These are phyloP conservation scores for Microcos paniculata DNA, from an alignment of 345 rosid species.

Conservation along the genomic window DNA sequence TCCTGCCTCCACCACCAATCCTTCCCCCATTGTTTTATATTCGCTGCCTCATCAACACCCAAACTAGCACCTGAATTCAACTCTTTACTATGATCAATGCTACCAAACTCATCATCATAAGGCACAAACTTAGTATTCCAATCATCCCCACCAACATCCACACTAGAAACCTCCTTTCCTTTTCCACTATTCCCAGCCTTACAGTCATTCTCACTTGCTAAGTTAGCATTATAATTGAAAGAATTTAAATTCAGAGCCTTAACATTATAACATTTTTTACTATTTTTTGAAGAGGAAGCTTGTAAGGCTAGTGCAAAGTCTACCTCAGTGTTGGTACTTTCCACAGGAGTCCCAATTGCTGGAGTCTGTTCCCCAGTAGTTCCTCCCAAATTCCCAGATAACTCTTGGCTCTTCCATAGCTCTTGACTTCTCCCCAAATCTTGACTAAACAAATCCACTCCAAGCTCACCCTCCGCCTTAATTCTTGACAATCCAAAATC, in stretches of 20 bases:
- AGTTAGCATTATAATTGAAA: conserved; percentile 37
- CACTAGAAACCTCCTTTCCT: conserved; percentile 69
- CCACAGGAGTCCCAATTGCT: conserved; percentile 49
- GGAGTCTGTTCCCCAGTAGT: conserved; percentile 40
- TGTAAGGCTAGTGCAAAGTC: conserved; percentile 93
- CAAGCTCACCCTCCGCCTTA: conserved; percentile 77
- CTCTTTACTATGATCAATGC: conserved; percentile 54
- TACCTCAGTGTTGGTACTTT: conserved; percentile 57
- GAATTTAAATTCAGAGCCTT: conserved; percentile 58
- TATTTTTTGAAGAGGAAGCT: conserved; percentile 84
- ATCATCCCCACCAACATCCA: conserved; percentile 53
- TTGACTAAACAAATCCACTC: conserved; percentile 81
- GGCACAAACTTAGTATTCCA: conserved; percentile 59
- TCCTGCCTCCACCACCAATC: conserved; percentile 99
- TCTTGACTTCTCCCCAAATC: conserved; percentile 84
- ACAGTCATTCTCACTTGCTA: conserved; percentile 42
- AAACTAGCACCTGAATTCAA: conserved; percentile 43
- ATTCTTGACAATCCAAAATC: conserved; percentile 94
- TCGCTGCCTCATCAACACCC: conserved; percentile 41
- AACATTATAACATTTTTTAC: conserved; percentile 53
- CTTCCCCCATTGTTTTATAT: conserved; percentile 85
- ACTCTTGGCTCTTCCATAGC: conserved; percentile 71
- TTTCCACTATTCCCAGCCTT: conserved; percentile 40
- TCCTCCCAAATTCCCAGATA: conserved; percentile 66
- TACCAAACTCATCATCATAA: conserved; percentile 50